Percentiles rank a stretch among this genome's conserved stretches.
Conservation (phyloP, 768 basidiomycete genomes). For the Lactarius evosmus region DNA sequence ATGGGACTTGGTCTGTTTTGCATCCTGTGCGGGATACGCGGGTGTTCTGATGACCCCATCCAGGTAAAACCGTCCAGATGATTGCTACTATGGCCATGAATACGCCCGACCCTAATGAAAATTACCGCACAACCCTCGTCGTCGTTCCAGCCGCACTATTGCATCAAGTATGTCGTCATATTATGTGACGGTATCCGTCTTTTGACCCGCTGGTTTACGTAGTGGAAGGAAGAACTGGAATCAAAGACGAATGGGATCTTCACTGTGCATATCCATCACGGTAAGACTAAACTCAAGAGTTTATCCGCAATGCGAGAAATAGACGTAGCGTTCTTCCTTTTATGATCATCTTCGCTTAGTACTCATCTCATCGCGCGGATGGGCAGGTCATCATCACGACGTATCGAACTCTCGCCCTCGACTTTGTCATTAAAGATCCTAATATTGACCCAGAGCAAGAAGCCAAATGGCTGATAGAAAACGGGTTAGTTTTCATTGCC, state of each 20-base stretch:
- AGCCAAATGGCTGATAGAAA: slow-evolving; percentile 43
- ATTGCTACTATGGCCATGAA: slow-evolving; percentile 76
- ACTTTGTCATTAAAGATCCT: slow-evolving; percentile 50
- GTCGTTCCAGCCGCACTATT: slow-evolving; percentile 76
- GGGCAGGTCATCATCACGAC: slow-evolving; percentile 69
- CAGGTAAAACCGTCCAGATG: slow-evolving; percentile 74
- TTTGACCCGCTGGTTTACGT: slow-evolving; percentile 1
- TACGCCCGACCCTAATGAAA: slow-evolving; percentile 47
- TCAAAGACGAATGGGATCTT: slow-evolving; percentile 63
- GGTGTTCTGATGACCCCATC: slow-evolving; percentile 2
- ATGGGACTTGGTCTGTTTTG: slow-evolving; percentile 52
- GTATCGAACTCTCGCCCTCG: slow-evolving; percentile 64
- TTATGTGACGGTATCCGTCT: background rate
- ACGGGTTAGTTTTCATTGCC: slow-evolving; percentile 43
- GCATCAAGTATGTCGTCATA: slow-evolving; percentile 47
- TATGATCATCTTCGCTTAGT: background rate
- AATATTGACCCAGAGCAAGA: slow-evolving; percentile 48
- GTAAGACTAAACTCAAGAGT: slow-evolving; percentile 62
- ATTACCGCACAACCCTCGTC: slow-evolving; percentile 57
- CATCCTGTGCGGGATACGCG: background rate
- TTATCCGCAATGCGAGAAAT: slow-evolving; percentile 47
- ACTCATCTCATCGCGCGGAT: background rate
- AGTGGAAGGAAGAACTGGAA: slow-evolving; percentile 76
- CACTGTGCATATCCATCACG: slow-evolving; percentile 66
- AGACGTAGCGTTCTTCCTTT: slow-evolving; percentile 41